Evolutionary conservation across 176 grass and related monocot species (phyloP).

Genomic region (Aegilops bicornis): DNA sequence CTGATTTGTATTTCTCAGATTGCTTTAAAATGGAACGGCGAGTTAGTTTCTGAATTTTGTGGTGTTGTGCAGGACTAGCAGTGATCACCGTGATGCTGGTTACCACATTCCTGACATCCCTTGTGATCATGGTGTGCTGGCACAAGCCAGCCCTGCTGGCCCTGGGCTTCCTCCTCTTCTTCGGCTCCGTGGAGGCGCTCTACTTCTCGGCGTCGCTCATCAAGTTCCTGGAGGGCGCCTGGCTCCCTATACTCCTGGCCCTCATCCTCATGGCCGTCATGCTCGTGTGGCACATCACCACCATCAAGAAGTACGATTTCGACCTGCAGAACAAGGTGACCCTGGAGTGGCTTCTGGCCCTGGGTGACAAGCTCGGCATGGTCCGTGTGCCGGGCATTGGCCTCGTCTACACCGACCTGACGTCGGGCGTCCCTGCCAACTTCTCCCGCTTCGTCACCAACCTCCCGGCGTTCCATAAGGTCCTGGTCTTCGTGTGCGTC

Average conservation of each 20-base stretch:
- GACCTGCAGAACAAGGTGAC: slow-evolving; percentile 97
- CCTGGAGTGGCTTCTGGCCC: slow-evolving; percentile 89
- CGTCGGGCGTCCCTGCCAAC: slow-evolving; percentile 86
- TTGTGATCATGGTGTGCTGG: slow-evolving; percentile 97
- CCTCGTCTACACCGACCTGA: slow-evolving; percentile 91
- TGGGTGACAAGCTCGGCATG: slow-evolving; percentile 91
- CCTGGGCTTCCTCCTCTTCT: slow-evolving; percentile 77
- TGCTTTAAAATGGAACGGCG: neutral
- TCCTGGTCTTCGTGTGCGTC: slow-evolving; percentile 93
- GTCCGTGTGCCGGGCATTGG: slow-evolving; percentile 94
- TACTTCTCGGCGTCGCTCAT: slow-evolving; percentile 98
- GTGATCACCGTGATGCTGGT: slow-evolving; percentile 99
- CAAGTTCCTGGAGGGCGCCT: slow-evolving; percentile 96
- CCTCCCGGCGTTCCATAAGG: slow-evolving; percentile 85
- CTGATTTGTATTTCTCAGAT: neutral
- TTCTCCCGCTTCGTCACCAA: slow-evolving; percentile 98
- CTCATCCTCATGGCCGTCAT: slow-evolving; percentile 83
- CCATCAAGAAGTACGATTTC: slow-evolving; percentile 96
- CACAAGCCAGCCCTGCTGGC: slow-evolving; percentile 67
- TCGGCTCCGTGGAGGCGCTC: slow-evolving; percentile 79
- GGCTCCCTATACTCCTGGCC: slow-evolving; percentile 85
- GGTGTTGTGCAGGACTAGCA: slow-evolving; percentile 57
- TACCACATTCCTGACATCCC: slow-evolving; percentile 83
- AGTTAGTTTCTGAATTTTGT: neutral
- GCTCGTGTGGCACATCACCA: slow-evolving; percentile 90